phyloP scores from a whole-genome alignment of 2,329 filamentous ascomycete species.

The Talaromyces sp. region DNA sequence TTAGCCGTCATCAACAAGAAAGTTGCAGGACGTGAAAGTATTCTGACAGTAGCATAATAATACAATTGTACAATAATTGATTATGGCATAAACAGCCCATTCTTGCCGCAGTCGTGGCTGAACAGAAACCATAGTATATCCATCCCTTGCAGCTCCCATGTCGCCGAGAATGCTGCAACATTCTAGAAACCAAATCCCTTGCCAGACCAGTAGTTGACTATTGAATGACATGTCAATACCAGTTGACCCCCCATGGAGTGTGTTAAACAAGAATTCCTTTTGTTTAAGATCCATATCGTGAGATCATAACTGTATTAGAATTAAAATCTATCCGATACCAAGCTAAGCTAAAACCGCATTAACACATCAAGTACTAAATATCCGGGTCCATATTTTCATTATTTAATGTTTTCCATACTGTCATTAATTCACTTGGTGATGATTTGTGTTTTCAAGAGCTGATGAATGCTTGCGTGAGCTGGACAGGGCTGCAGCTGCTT shows the following conservation, averaged over 20 bases:
- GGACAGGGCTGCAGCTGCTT: slow-evolving; percentile 28
- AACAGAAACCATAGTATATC: neutral
- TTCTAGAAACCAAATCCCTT: neutral
- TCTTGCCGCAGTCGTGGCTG: neutral
- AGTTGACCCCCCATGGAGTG: no score
- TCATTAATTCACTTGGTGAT: neutral
- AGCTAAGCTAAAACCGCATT: neutral
- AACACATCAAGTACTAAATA: neutral
- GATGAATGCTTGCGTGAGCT: slow-evolving; percentile 21
- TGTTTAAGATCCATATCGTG: neutral
- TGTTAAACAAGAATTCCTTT: neutral
- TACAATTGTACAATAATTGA: no score
- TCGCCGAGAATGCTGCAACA: neutral
- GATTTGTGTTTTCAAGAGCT: slow-evolving; percentile 5
- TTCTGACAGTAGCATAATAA: neutral
- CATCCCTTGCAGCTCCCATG: neutral
- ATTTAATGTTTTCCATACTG: neutral
- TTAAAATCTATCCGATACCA: neutral
- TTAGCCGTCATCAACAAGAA: neutral
- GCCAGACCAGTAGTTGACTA: neutral
- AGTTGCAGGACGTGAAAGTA: no score
- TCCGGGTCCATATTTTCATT: neutral
- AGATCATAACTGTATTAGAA: neutral
- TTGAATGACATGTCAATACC: neutral
- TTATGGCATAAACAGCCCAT: neutral